Conservation (phyloP, 2,329 filamentous ascomycete species). For the Aphanocladium album region DNA sequence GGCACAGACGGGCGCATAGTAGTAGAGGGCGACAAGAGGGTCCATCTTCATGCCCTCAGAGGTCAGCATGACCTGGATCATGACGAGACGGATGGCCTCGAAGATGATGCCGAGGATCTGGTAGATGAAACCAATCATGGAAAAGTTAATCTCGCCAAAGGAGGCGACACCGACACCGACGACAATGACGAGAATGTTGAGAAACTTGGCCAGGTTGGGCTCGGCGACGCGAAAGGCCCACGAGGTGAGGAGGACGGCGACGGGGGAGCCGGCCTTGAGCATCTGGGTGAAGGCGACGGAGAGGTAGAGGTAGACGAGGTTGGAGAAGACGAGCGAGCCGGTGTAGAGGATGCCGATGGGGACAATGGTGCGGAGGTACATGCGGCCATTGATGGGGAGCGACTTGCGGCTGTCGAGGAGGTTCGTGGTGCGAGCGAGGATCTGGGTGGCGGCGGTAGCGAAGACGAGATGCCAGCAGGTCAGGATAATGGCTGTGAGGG, state of each 20-base stretch:
- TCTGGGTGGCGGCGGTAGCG: constrained; percentile 60
- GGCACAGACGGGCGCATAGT: constrained; percentile 81
- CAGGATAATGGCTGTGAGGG: constrained; percentile 46
- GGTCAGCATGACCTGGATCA: constrained; percentile 79
- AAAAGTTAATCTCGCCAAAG: constrained; percentile 64
- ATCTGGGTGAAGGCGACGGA: constrained; percentile 67
- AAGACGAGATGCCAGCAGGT: constrained; percentile 66
- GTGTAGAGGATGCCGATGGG: constrained; percentile 64
- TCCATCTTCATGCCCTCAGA: constrained; percentile 79
- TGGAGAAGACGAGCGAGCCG: constrained; percentile 60
- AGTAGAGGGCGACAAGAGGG: constrained; percentile 81
- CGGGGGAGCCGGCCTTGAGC: constrained; percentile 64
- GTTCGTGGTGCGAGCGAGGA: constrained; percentile 58
- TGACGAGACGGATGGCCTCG: constrained; percentile 75
- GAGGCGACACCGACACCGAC: constrained; percentile 48
- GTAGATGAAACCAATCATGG: constrained; percentile 59
- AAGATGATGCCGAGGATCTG: constrained; percentile 74
- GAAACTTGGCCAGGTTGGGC: constrained; percentile 38
- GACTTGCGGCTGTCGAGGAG: constrained; percentile 59
- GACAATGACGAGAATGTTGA: constrained; percentile 49
- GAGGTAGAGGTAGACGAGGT: constrained; percentile 63
- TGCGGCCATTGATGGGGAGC: constrained; percentile 54
- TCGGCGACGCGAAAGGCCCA: constrained; percentile 53
- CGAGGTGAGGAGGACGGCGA: constrained; percentile 60
- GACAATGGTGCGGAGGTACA: constrained; percentile 59